Evolutionary conservation across 1,284 basidiomycete species (phyloP), one percentile per base, ranked within the genome.

Genomic region (Pseudozyma hubeiensis): DNA sequence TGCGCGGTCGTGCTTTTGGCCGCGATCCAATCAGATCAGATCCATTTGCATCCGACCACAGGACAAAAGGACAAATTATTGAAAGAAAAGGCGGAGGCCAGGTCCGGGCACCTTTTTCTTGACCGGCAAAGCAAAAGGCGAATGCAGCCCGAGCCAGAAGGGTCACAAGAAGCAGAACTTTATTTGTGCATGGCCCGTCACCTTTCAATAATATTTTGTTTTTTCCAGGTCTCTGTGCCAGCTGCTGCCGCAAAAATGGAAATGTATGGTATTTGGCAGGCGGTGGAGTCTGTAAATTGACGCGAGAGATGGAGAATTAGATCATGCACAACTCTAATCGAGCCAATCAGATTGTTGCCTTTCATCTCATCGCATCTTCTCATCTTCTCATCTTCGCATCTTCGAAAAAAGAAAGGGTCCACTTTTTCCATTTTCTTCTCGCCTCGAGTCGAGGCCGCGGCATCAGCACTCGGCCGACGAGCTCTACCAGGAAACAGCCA

Each of bases 321-420:
- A 47, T 55, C 60, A 59, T 63, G 60, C 45, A 55, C 33, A 63
- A 50, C 53, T 67, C 64, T 73, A 67, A 74, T 69, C 71, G 53
- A 43, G 34, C 71, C 71, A 74, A 74, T 74, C 71, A 74, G 33
- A 61, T 48, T 24, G n/a, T 44, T 54, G 19, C 29, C 6, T 61
- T 61, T 52, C 58, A 57, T 61, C 56, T 50, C 3, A 39, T 33
- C 13, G 41, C 33, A 54, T 53, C 52, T 41, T n/a, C 13, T 55
- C 35, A 55, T 54, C 53, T 44, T 44, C 17, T 16, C 24, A 24
- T 24, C 24, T 24, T 24, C 24, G 24, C 24, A 19, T 47, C n/a
- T 35, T 50, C 19, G 8, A 34, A 29, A 49, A 24, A 40, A 41
- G 49, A 69, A 44, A 69, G 60, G 66, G 66, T 69, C 66, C 61